Conservation (phyloP, 305 asterid genomes). For the Fraxinus velutina region DNA sequence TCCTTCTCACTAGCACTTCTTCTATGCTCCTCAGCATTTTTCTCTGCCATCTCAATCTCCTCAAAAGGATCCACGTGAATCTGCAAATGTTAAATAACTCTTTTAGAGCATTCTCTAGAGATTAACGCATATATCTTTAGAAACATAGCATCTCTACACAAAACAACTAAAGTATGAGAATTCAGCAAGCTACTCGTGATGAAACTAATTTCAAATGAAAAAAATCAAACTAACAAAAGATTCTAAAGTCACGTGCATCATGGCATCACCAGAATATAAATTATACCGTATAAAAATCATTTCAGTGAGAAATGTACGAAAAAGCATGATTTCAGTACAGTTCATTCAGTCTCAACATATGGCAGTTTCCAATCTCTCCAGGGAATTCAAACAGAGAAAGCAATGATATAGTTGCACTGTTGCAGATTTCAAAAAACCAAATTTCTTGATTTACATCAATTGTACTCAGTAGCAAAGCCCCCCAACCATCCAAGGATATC, state of each 20-base stretch:
- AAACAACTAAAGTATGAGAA: not conserved
- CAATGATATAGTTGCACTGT: not conserved
- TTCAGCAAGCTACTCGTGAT: constrained; percentile 16
- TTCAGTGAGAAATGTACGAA: not conserved
- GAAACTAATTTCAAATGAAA: not conserved
- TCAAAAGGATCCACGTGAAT: constrained; percentile 90
- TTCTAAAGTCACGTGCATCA: constrained; percentile 5
- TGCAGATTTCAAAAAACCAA: constrained; percentile 15
- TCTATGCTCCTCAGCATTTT: constrained; percentile 88
- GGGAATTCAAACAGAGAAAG: not conserved
- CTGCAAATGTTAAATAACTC: constrained; percentile 34
- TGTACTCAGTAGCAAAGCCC: not conserved
- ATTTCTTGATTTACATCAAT: not conserved
- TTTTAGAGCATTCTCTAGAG: constrained; percentile 2
- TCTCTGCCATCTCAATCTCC: constrained; percentile 74
- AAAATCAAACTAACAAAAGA: constrained; percentile 1
- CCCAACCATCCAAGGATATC: not conserved
- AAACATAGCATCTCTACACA: not conserved
- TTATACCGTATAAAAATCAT: constrained; percentile 6
- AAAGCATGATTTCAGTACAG: constrained; percentile 7
- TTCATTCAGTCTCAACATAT: not conserved
- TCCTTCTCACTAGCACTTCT: constrained; percentile 93
- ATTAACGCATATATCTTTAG: constrained; percentile 1
- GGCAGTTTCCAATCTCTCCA: constrained; percentile 5
- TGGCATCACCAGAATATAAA: constrained; percentile 15